A percentile compares a stretch with the other conserved stretches of the same genome.
phyloP scores from a whole-genome alignment of 192 early-diverging fungal species.

The Rhizophagus clarus region DNA sequence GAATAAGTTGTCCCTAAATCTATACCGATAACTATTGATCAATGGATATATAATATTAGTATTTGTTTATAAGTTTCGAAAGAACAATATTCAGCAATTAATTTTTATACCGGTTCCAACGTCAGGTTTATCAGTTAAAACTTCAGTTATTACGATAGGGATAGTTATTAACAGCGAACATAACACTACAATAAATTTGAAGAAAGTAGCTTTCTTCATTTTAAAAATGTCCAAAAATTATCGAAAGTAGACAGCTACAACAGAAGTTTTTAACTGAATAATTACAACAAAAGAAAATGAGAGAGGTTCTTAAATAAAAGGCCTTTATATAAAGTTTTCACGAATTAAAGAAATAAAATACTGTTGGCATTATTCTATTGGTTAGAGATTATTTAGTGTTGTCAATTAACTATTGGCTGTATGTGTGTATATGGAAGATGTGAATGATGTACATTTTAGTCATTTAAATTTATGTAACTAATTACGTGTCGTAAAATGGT shows the following conservation, averaged over 20 bases:
- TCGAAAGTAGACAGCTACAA: neutral
- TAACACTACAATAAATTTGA: constrained; percentile 4
- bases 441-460: too few species aligned
- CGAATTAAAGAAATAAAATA: neutral
- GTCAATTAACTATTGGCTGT: constrained; percentile 11
- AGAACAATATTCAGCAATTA: neutral
- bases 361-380: constrained; percentile 18
- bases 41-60: neutral
- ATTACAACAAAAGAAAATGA: neutral
- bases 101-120: constrained; percentile 6
- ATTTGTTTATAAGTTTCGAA: neutral
- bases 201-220: constrained; percentile 22
- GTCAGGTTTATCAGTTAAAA: neutral
- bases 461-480: neutral
- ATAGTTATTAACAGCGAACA: constrained; percentile 18
- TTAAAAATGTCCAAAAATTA: neutral
- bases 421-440: neutral
- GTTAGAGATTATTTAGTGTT: neutral
- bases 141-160: neutral
- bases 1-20: constrained; percentile 96
- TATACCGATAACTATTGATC: constrained; percentile 76
- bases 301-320: neutral
- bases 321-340: neutral
- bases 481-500: neutral
- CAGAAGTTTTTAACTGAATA: neutral